Evolutionary conservation across 1,284 basidiomycete species (phyloP).

Genomic region (Binderoboletus segoi): DNA sequence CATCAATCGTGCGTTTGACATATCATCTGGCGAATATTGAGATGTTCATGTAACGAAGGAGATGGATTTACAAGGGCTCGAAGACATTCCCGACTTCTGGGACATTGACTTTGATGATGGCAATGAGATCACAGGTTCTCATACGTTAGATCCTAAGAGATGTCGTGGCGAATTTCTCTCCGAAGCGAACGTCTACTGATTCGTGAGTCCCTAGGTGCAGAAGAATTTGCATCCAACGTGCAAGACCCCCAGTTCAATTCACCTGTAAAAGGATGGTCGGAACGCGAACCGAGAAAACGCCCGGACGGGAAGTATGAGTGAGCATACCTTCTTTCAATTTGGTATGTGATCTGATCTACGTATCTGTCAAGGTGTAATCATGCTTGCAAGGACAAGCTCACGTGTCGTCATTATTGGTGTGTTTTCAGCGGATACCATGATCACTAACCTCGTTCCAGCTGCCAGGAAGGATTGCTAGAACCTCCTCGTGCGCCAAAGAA

Average conservation of each 20-base stretch:
- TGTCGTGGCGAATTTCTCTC: constrained; percentile 5
- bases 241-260: constrained; percentile 2
- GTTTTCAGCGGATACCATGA: background rate
- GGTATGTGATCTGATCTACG: background rate
- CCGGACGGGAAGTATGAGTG: constrained; percentile 60
- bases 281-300: constrained; percentile 32
- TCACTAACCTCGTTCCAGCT: constrained; percentile 46
- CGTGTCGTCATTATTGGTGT: constrained; percentile 74
- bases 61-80: constrained; percentile 61
- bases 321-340: constrained; percentile 14
- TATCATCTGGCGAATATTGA: background rate
- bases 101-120: constrained; percentile 47
- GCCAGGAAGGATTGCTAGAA: constrained; percentile 65
- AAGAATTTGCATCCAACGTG: background rate
- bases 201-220: background rate
- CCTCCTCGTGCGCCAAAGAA: constrained; percentile 50
- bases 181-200: background rate
- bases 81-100: constrained; percentile 69
- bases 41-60: constrained; percentile 45
- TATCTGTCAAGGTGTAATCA: constrained; percentile 68
- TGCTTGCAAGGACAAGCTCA: constrained; percentile 73
- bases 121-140: constrained; percentile 12
- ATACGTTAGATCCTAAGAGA: constrained; percentile 6
- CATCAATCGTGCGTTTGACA: constrained; percentile 46
- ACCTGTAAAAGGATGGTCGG: constrained; percentile 2